Percentiles rank a stretch among this genome's conserved stretches.
These are phyloP conservation scores for Grosmannia huntii DNA, from an alignment of 2,329 filamentous ascomycete genomes.

Conservation along the genomic window DNA sequence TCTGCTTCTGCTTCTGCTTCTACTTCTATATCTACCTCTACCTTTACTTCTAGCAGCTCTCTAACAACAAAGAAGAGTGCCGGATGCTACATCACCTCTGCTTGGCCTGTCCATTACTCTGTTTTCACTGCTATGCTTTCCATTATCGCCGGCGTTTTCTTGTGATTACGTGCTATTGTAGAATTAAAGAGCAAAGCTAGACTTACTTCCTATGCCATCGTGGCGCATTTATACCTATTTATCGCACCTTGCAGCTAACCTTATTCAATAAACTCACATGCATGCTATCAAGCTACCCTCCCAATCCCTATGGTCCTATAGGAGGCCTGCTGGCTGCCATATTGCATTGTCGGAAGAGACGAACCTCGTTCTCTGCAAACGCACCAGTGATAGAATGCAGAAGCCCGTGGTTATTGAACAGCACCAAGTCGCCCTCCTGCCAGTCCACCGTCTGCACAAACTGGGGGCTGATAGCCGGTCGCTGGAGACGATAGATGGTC, in stretches of 20 bases:
- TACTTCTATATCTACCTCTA: not conserved
- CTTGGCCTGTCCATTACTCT: not conserved
- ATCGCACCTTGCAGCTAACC: no score
- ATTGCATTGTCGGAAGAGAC: constrained; percentile 69
- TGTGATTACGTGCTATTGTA: not conserved
- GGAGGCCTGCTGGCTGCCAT: constrained; percentile 44
- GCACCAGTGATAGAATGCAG: constrained; percentile 65
- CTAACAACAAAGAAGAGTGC: not conserved
- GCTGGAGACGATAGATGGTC: constrained; percentile 44
- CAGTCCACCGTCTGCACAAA: constrained; percentile 65
- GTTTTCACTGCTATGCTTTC: not conserved
- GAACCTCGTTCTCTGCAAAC: constrained; percentile 58
- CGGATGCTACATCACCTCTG: not conserved
- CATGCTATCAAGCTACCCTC: no score
- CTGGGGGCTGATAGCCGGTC: constrained; percentile 57
- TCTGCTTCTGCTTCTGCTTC: no score
- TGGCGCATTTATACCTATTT: no score
- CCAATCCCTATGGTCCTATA: constrained; percentile 2
- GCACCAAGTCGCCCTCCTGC: constrained; percentile 62
- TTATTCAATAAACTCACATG: no score
- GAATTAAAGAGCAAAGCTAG: no score
- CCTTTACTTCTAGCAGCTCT: not conserved
- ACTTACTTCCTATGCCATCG: no score
- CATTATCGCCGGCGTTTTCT: not conserved
- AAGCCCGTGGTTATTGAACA: constrained; percentile 69